A percentile compares a stretch with the other conserved stretches of the same genome.
Evolutionary conservation across 2,329 filamentous ascomycete species (phyloP).

Genomic region (Aureobasidium sp.): DNA sequence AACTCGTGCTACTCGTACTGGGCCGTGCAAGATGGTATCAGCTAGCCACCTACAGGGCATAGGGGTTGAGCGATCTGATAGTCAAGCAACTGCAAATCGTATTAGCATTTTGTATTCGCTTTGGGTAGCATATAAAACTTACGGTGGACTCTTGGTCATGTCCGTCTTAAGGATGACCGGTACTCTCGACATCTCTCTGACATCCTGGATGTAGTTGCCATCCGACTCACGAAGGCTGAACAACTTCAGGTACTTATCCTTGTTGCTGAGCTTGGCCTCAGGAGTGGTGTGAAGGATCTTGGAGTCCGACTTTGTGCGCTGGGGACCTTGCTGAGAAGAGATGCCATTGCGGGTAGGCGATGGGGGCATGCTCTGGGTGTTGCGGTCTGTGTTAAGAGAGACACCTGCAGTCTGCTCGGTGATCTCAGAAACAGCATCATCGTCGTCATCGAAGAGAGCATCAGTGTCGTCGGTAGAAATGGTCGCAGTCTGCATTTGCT

Average conservation of each 20-base stretch:
- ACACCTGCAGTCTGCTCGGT: constrained; percentile 83
- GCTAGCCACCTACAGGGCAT: constrained; percentile 45
- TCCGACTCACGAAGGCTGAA: constrained; percentile 88
- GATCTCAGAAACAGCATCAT: constrained; percentile 78
- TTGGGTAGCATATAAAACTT: constrained; percentile 47
- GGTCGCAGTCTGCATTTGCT: constrained; percentile 89
- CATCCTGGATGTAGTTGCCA: constrained; percentile 95
- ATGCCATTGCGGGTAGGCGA: constrained; percentile 75
- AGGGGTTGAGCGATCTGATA: constrained; percentile 77
- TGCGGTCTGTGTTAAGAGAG: constrained; percentile 71
- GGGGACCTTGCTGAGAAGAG: constrained; percentile 58
- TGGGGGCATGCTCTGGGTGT: constrained; percentile 90
- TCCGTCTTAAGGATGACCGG: constrained; percentile 99
- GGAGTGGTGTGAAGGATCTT: constrained; percentile 70
- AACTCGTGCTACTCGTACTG: not conserved
- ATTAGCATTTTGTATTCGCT: constrained; percentile 32
- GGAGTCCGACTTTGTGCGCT: constrained; percentile 90
- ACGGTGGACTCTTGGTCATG: constrained; percentile 97
- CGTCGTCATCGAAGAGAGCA: constrained; percentile 91
- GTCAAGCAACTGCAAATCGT: constrained; percentile 59
- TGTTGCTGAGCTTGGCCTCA: constrained; percentile 77
- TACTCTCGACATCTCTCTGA: constrained; percentile 93
- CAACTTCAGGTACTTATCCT: constrained; percentile 90
- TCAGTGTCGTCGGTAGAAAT: constrained; percentile 90
- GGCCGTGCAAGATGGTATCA: not conserved